Percentiles rank a stretch among this genome's conserved stretches.
Conservation (phyloP, 2,329 filamentous ascomycete species). For the Ceratocystis huliohia region DNA sequence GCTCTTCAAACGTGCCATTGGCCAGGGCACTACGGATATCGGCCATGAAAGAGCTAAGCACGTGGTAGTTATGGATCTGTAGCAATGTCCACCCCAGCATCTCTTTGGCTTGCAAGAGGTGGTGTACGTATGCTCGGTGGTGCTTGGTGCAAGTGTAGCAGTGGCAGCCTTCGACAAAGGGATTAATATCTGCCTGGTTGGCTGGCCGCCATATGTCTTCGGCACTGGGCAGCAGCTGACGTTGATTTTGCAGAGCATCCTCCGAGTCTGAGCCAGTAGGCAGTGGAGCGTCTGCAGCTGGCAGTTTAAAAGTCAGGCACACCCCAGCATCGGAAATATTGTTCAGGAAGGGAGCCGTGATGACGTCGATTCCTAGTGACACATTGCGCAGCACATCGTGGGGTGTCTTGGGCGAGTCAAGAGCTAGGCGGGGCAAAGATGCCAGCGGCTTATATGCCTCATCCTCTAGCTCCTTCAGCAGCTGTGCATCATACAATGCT, state of each 20-base stretch:
- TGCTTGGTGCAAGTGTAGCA: conserved; percentile 80
- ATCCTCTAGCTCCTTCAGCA: conserved; percentile 48
- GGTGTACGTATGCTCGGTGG: conserved; percentile 75
- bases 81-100: conserved; percentile 94
- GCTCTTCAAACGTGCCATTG: conserved; percentile 48
- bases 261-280: neutral
- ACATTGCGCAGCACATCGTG: conserved; percentile 67
- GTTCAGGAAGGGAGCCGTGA: conserved; percentile 64
- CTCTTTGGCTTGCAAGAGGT: conserved; percentile 79
- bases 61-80: conserved; percentile 78
- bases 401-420: conserved; percentile 57
- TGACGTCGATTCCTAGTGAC: conserved; percentile 63
- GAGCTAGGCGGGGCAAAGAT: conserved; percentile 57
- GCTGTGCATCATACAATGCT: conserved; percentile 62
- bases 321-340: conserved; percentile 71
- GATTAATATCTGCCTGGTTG: conserved; percentile 49
- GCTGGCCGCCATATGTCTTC: conserved; percentile 60
- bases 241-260: neutral
- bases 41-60: conserved; percentile 60
- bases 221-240: conserved; percentile 44
- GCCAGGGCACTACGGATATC: conserved; percentile 53
- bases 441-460: conserved; percentile 36
- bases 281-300: conserved; percentile 28
- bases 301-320: conserved; percentile 68
- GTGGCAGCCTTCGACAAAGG: conserved; percentile 50